Percentiles rank a stretch among this genome's conserved stretches.
These are phyloP conservation scores for Aspergillus sp. DNA, from an alignment of 2,329 filamentous ascomycete species.

Conservation along the genomic window DNA sequence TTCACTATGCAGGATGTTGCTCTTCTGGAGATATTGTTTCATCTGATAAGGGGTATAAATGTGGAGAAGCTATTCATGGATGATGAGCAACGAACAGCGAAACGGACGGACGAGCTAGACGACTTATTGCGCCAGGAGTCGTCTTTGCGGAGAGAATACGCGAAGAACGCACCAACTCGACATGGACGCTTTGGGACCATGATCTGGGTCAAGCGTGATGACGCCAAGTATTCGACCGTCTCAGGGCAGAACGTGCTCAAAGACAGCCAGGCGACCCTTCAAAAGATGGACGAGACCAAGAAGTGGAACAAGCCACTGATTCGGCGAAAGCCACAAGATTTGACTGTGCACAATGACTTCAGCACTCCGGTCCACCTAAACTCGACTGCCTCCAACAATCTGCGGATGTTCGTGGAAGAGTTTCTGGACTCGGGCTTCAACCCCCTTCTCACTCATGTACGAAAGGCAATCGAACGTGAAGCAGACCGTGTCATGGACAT, in stretches of 20 bases:
- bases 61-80: constrained; percentile 82
- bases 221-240: constrained; percentile 79
- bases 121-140: constrained; percentile 78
- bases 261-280: constrained; percentile 69
- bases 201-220: constrained; percentile 90
- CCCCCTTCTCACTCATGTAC: constrained; percentile 78
- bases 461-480: constrained; percentile 88
- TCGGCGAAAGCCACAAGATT: constrained; percentile 61
- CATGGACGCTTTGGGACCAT: constrained; percentile 96
- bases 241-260: constrained; percentile 84
- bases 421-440: constrained; percentile 97
- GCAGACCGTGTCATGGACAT: constrained; percentile 75
- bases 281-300: constrained; percentile 89
- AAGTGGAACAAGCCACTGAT: constrained; percentile 81
- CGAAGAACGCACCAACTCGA: constrained; percentile 75
- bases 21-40: constrained; percentile 89
- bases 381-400: constrained; percentile 69
- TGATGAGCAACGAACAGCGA: constrained; percentile 68
- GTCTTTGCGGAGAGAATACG: constrained; percentile 75
- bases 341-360: constrained; percentile 67
- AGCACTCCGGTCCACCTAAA: constrained; percentile 72
- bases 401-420: constrained; percentile 83
- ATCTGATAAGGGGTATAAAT: constrained; percentile 87
- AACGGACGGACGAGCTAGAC: constrained; percentile 72
- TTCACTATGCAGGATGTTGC: constrained; percentile 86